Percentiles rank a stretch among this genome's conserved stretches.
Evolutionary conservation across 106 monocot genomes (phyloP).

Genomic region (Alisma plantagoaquatica): DNA sequence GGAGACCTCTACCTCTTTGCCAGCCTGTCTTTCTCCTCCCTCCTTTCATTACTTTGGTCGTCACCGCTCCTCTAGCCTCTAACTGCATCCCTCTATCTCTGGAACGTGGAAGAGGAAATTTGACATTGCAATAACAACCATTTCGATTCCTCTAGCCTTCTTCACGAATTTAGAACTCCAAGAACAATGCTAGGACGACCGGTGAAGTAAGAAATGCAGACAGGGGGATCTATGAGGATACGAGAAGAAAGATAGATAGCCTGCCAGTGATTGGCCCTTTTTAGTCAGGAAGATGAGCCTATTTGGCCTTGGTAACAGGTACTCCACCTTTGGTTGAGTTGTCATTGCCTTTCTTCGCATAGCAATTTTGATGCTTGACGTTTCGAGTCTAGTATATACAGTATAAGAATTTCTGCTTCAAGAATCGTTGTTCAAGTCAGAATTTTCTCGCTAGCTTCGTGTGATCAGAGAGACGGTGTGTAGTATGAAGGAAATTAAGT

Average conservation of each 20-base stretch:
- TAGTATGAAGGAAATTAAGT: too few relatives aligned
- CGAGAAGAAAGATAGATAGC: neutral
- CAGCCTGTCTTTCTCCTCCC: slow-evolving; percentile 17
- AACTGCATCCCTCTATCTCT: slow-evolving; percentile 3
- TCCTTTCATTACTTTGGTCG: too few relatives aligned
- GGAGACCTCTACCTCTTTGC: slow-evolving; percentile 7
- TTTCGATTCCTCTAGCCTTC: slow-evolving; percentile 1
- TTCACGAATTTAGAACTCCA: neutral
- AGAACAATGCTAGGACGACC: too few relatives aligned
- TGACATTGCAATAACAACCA: neutral
- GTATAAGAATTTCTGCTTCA: neutral
- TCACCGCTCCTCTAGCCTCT: neutral
- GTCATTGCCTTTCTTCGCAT: neutral
- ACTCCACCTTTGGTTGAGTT: too few relatives aligned
- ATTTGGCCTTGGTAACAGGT: slow-evolving; percentile 35
- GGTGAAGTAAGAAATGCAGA: neutral
- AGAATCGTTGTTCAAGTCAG: neutral
- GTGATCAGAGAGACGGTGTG: neutral
- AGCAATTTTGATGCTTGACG: neutral
- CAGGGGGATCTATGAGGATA: neutral
- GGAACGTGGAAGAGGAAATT: neutral
- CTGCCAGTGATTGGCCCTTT: neutral
- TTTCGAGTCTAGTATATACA: neutral
- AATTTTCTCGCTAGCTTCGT: neutral
- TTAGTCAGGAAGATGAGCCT: slow-evolving; percentile 23